A percentile compares a stretch with the other conserved stretches of the same genome.
Conservation (phyloP, 225 moss, liverwort and hornwort species). For the Pleurozium schreberi region DNA sequence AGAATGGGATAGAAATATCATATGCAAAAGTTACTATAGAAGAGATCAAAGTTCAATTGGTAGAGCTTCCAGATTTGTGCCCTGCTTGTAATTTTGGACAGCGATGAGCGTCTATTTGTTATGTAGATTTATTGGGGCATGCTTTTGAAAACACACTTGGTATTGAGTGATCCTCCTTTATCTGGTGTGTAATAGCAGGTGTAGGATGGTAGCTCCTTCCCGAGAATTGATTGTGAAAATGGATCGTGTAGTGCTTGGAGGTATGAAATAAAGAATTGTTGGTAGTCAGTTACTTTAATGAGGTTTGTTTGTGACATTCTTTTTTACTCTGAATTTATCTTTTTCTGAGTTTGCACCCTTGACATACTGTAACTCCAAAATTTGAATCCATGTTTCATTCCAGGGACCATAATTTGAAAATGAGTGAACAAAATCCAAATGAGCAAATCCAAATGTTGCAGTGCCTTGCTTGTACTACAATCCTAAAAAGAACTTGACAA, state of each 20-base stretch:
- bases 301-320: background rate
- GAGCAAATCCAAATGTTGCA: background rate
- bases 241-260: background rate
- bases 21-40: background rate
- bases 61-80: background rate
- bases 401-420: background rate
- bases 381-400: background rate
- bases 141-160: background rate
- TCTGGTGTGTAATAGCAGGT: background rate
- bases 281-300: background rate
- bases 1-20: background rate
- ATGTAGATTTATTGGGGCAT: background rate
- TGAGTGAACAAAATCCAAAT: background rate
- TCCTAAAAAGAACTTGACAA: too few species aligned
- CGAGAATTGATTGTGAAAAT: background rate
- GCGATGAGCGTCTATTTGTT: background rate
- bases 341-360: background rate
- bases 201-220: background rate
- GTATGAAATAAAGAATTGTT: constrained; percentile 1
- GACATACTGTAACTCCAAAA: background rate
- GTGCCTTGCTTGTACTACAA: too few species aligned
- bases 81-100: background rate
- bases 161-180: background rate
- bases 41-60: background rate
- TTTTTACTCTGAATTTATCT: background rate